Evolutionary conservation across 192 early-diverging fungal species (phyloP).

Genomic region (Oehlia diaphana): DNA sequence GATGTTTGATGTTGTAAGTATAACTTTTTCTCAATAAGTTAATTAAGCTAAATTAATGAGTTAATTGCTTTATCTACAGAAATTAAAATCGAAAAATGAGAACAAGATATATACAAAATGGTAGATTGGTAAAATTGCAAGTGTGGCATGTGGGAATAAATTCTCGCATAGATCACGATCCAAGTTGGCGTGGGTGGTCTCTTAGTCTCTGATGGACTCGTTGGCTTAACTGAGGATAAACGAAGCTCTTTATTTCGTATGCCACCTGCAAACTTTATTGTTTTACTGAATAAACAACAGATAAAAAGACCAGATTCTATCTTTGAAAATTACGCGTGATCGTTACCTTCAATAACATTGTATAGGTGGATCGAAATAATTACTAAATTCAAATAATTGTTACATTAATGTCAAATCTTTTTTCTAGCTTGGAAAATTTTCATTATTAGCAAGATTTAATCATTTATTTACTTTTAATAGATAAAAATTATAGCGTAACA

Average conservation of each 20-base stretch:
- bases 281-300: too few species aligned
- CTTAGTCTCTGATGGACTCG: not conserved
- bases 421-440: too few species aligned
- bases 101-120: not conserved
- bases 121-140: not conserved
- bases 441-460: too few species aligned
- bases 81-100: not conserved
- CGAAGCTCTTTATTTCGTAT: conserved; percentile 21
- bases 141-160: too few species aligned
- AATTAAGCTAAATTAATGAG: not conserved
- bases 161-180: not conserved
- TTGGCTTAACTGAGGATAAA: conserved; percentile 28
- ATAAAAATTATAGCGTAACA: too few species aligned
- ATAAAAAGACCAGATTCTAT: too few species aligned
- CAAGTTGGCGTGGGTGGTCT: not conserved
- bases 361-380: too few species aligned
- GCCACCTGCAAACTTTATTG: not conserved
- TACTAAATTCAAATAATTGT: too few species aligned
- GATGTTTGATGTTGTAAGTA: not conserved
- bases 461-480: too few species aligned
- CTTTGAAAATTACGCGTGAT: too few species aligned
- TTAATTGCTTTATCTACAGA: not conserved
- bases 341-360: too few species aligned
- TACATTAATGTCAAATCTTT: too few species aligned
- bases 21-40: not conserved